These are phyloP conservation scores for Pythium myriotylum DNA, from an alignment of 352 stramenopile genomes.

Conservation along the genomic window DNA sequence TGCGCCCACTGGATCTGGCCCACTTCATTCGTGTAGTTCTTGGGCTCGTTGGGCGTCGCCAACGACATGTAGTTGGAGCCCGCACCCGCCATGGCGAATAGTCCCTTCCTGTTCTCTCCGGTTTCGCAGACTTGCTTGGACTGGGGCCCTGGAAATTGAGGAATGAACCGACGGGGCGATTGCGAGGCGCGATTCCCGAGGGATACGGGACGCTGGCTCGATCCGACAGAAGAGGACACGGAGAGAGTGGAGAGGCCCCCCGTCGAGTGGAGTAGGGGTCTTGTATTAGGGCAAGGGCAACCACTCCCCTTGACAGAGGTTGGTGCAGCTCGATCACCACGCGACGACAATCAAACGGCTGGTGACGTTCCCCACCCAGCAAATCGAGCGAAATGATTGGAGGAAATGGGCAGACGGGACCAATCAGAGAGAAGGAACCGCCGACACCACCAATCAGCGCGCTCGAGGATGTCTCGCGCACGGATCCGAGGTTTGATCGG, in stretches of 20 bases:
- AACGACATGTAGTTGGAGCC: conserved; percentile 77
- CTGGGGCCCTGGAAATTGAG: conserved; percentile 53
- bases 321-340: not conserved
- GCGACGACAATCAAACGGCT: conserved; percentile 11
- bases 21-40: conserved; percentile 81
- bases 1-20: conserved; percentile 77
- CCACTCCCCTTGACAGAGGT: not conserved
- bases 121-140: conserved; percentile 10
- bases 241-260: too few species aligned
- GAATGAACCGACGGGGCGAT: conserved; percentile 37
- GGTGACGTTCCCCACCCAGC: conserved; percentile 15
- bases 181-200: not conserved
- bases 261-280: conserved; percentile 5
- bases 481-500: conserved; percentile 12
- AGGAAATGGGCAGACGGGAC: not conserved
- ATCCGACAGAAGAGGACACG: conserved; percentile 9
- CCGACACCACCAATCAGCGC: not conserved
- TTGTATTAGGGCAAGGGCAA: conserved; percentile 22
- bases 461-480: not conserved
- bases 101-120: conserved; percentile 28
- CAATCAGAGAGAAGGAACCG: conserved; percentile 2
- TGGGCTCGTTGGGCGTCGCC: conserved; percentile 74
- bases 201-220: not conserved
- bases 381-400: conserved; percentile 13
- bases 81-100: conserved; percentile 49